phyloP scores from a whole-genome alignment of 2,329 filamentous ascomycete species.

The Fusarium sublunatum region DNA sequence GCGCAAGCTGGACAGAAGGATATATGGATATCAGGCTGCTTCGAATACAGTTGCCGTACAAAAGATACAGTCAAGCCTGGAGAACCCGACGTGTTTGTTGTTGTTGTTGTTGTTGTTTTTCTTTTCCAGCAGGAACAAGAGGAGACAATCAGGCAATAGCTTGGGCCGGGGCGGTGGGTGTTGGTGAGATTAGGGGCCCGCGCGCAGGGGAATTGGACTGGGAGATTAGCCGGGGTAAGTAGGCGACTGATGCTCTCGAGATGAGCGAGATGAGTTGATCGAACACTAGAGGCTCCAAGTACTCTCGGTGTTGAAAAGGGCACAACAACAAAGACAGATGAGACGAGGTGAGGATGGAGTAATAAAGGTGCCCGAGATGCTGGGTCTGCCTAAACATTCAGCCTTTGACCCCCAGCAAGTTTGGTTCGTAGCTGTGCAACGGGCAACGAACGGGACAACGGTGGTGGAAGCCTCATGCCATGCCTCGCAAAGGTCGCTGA shows the following conservation, averaged over 20 bases:
- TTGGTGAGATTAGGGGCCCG: constrained; percentile 46
- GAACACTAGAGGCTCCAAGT: constrained; percentile 12
- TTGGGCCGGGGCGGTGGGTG: constrained; percentile 33
- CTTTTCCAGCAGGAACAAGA: constrained; percentile 22
- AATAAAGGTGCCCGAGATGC: constrained; percentile 40
- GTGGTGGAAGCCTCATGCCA: constrained; percentile 35
- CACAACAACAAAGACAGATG: constrained; percentile 21
- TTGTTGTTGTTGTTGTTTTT: constrained; percentile 30
- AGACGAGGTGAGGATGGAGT: constrained; percentile 33
- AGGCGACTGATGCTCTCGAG: constrained; percentile 31
- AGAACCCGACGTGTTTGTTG: constrained; percentile 31
- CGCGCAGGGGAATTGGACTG: constrained; percentile 40
- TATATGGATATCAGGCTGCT: neutral
- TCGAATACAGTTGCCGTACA: constrained; percentile 2
- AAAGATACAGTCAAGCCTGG: constrained; percentile 11
- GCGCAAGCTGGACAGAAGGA: constrained; percentile 17
- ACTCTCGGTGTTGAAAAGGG: constrained; percentile 6
- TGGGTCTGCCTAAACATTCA: constrained; percentile 28
- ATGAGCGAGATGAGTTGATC: constrained; percentile 15
- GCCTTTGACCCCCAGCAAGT: constrained; percentile 2
- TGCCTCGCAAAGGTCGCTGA: constrained; percentile 22
- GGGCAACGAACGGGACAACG: constrained; percentile 45
- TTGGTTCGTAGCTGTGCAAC: constrained; percentile 45
- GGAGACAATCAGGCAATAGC: constrained; percentile 21
- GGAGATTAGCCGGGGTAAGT: constrained; percentile 42